Percentiles rank a stretch among this genome's conserved stretches.
phyloP scores from a whole-genome alignment of 2,329 filamentous ascomycete genomes.

The Aspergillus hortae region DNA sequence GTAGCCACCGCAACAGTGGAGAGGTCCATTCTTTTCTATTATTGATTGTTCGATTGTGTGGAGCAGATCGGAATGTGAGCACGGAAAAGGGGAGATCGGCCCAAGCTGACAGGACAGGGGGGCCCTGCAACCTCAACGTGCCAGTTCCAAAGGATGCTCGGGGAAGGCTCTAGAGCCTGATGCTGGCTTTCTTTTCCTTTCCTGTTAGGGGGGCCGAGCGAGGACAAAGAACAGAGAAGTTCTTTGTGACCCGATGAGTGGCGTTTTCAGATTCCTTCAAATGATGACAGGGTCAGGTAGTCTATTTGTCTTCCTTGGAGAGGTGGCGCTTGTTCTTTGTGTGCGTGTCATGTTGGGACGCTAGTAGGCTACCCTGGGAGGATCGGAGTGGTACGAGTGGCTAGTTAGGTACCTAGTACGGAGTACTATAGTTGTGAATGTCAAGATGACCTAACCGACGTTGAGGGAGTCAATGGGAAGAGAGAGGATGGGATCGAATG shows the following conservation, averaged over 20 bases:
- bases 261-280: background rate
- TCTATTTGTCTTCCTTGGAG: background rate
- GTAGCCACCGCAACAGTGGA: background rate
- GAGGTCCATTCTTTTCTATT: background rate
- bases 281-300: background rate
- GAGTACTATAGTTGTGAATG: background rate
- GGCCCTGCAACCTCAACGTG: conserved; percentile 6
- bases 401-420: background rate
- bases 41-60: conserved; percentile 7
- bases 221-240: conserved; percentile 2
- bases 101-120: conserved; percentile 5
- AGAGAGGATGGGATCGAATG: background rate
- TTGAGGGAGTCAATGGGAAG: background rate
- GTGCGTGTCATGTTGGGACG: background rate
- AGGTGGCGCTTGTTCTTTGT: background rate
- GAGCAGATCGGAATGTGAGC: conserved; percentile 16
- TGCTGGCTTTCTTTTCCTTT: background rate
- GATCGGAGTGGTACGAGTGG: background rate
- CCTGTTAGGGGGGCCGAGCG: conserved; percentile 1
- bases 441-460: background rate
- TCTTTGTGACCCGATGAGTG: conserved; percentile 3
- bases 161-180: background rate
- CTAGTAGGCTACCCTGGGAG: background rate
- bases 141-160: conserved; percentile 2
- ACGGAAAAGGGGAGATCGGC: conserved; percentile 10